phyloP scores from a whole-genome alignment of 2,329 filamentous ascomycete species.

The Exophiala calicioides region DNA sequence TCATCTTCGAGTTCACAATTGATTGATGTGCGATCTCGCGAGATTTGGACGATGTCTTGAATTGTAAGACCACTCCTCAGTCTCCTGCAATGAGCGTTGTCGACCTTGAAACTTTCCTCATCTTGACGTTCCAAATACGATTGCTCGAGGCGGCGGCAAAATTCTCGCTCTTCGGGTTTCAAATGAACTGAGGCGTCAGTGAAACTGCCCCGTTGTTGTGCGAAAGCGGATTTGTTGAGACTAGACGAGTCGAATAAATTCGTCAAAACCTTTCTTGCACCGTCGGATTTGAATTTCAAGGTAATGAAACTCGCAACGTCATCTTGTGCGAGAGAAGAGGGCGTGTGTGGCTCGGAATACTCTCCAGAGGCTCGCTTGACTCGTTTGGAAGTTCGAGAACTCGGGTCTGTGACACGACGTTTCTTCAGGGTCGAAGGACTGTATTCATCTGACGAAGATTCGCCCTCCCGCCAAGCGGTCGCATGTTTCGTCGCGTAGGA shows the following conservation, averaged over 20 bases:
- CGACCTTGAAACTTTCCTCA: conserved; percentile 17
- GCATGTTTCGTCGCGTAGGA: background rate
- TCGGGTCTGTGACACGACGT: background rate
- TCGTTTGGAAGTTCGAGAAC: conserved; percentile 2
- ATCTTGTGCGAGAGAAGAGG: background rate
- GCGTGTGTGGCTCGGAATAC: background rate
- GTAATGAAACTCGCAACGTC: conserved; percentile 5
- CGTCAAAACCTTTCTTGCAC: background rate
- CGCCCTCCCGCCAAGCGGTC: conserved; percentile 13
- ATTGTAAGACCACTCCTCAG: no score
- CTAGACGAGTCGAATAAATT: conserved; percentile 1
- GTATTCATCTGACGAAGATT: conserved; percentile 15
- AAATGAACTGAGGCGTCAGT: no score
- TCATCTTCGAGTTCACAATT: no score
- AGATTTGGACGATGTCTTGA: no score
- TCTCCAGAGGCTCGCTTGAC: conserved; percentile 6
- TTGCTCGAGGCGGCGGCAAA: background rate
- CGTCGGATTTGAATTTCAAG: conserved; percentile 5
- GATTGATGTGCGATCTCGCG: no score
- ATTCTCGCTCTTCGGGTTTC: background rate
- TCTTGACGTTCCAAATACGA: conserved; percentile 12
- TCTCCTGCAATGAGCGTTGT: conserved; percentile 11
- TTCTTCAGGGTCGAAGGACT: conserved; percentile 4
- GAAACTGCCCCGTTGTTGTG: no score
- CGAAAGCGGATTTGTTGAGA: background rate